phyloP scores from a whole-genome alignment of 176 grass and related monocot species.

The Oryza australiensis region DNA sequence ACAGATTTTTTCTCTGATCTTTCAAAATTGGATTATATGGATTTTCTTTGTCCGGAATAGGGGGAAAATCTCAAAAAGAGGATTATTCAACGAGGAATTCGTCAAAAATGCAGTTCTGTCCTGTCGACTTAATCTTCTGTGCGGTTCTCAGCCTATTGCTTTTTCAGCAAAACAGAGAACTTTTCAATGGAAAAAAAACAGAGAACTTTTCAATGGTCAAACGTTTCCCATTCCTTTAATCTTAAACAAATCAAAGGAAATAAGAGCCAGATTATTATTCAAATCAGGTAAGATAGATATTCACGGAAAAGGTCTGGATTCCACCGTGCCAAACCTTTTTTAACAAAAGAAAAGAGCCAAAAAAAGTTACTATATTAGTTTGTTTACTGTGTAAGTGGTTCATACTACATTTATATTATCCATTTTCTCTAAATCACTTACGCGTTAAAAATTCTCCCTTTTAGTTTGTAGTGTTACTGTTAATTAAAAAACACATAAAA shows the following conservation, averaged over 20 bases:
- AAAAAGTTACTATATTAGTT: neutral
- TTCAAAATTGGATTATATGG: neutral
- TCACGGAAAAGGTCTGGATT: neutral
- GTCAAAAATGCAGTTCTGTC: conserved; percentile 17
- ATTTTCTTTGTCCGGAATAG: conserved; percentile 26
- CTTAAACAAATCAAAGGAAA: neutral
- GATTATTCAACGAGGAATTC: conserved; percentile 37
- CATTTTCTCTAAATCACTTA: neutral
- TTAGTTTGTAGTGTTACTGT: neutral
- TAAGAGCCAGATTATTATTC: neutral
- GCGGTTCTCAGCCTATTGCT: neutral
- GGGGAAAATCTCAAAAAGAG: conserved; percentile 18
- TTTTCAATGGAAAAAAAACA: conserved; percentile 42
- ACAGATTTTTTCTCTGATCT: neutral
- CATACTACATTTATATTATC: neutral
- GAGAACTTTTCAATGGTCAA: conserved; percentile 28
- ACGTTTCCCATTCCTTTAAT: neutral
- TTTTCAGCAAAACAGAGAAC: conserved; percentile 16
- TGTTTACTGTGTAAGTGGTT: neutral
- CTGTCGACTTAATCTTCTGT: conserved; percentile 12
- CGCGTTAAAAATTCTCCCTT: neutral
- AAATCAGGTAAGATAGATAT: conserved; percentile 22
- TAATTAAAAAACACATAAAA: neutral
- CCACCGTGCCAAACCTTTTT: neutral
- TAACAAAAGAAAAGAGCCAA: neutral